Evolutionary conservation across 768 basidiomycete genomes (phyloP).

Genomic region (Erythrobasidium yunnanense): DNA sequence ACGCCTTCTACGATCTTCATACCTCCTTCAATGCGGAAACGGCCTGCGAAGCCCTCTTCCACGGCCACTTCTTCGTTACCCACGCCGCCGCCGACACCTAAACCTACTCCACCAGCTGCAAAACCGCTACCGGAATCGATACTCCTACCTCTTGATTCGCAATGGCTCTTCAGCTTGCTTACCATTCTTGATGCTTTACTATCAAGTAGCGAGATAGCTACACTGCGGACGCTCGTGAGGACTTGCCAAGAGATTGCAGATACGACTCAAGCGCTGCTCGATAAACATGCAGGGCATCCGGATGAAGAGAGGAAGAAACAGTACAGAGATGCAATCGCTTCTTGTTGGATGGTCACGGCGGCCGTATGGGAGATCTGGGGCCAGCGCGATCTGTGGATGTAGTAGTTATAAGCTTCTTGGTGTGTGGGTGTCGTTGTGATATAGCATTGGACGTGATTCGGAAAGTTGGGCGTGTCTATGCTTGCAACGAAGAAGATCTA

Average conservation of each 20-base stretch:
- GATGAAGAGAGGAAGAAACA: neutral
- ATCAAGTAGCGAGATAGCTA: conserved; percentile 2
- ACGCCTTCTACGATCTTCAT: conserved; percentile 4
- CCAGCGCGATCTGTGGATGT: conserved; percentile 17
- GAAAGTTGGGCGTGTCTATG: no score
- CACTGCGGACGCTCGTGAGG: neutral
- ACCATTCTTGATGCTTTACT: conserved; percentile 1
- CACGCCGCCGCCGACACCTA: neutral
- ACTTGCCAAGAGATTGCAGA: conserved; percentile 13
- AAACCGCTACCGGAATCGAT: neutral
- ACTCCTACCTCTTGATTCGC: conserved; percentile 5
- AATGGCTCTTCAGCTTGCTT: conserved; percentile 24
- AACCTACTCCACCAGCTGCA: neutral
- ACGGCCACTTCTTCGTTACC: neutral
- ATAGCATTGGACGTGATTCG: no score
- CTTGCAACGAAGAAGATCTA: no score
- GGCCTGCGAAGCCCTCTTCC: neutral
- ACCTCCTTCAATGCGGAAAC: conserved; percentile 8
- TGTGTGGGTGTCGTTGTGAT: no score
- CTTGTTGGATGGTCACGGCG: conserved; percentile 16
- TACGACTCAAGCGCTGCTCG: neutral
- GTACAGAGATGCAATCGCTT: conserved; percentile 2
- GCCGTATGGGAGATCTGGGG: conserved; percentile 21
- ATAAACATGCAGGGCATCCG: neutral
- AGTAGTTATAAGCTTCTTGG: no score